Percentiles rank a stretch among this genome's conserved stretches.
Conservation (phyloP, 78 protist genomes). For the Protostelium mycophagum region DNA sequence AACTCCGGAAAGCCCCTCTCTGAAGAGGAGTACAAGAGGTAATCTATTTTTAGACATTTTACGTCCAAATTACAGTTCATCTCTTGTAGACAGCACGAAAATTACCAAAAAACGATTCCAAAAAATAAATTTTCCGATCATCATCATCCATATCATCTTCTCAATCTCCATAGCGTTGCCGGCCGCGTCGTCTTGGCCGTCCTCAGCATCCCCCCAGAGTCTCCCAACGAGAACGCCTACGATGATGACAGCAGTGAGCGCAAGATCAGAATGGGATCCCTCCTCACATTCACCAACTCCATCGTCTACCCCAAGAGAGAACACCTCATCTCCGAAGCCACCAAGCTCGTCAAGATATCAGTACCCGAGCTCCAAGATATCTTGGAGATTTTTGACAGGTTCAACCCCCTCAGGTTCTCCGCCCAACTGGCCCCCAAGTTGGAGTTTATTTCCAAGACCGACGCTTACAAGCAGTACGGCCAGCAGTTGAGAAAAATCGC, state of each 20-base stretch:
- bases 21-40: conserved; percentile 8
- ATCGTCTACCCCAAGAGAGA: conserved; percentile 3
- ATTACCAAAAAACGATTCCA: neutral
- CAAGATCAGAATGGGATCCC: conserved; percentile 1
- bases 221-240: neutral
- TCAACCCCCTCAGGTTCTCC: conserved; percentile 14
- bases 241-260: conserved; percentile 4
- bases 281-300: neutral
- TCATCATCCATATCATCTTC: conserved; percentile 29
- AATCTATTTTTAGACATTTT: conserved; percentile 11
- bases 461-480: conserved; percentile 30
- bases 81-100: conserved; percentile 2
- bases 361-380: conserved; percentile 53
- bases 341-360: conserved; percentile 9
- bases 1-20: conserved; percentile 22
- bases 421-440: conserved; percentile 30
- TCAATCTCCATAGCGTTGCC: conserved; percentile 37
- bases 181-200: conserved; percentile 14
- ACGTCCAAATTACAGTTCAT: conserved; percentile 37
- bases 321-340: conserved; percentile 16
- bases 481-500: conserved; percentile 34
- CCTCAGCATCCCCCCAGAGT: conserved; percentile 2
- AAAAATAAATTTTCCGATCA: conserved; percentile 15
- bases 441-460: conserved; percentile 7
- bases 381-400: conserved; percentile 31